Percentiles rank a stretch among this genome's conserved stretches.
phyloP scores from a whole-genome alignment of 2,329 filamentous ascomycete species.

The Ophiostoma triangulosporum region DNA sequence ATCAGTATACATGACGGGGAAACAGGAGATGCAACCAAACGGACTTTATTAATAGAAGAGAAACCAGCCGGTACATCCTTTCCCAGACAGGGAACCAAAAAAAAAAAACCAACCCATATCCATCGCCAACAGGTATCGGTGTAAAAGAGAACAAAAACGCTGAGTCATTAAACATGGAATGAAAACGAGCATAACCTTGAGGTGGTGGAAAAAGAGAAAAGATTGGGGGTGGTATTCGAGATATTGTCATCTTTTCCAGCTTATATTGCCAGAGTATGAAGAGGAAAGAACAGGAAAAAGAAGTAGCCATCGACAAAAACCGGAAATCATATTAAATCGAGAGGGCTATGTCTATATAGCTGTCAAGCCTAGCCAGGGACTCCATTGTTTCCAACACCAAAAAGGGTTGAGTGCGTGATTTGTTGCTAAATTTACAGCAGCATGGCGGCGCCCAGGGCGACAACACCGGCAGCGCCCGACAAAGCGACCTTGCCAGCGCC shows the following conservation, averaged over 20 bases:
- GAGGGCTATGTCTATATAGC: background rate
- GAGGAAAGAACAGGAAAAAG: background rate
- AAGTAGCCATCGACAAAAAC: background rate
- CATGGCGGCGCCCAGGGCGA: slow-evolving; percentile 45
- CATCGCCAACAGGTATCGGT: background rate
- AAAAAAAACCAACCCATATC: background rate
- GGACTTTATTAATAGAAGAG: background rate
- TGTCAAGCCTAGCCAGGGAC: background rate
- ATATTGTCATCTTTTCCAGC: background rate
- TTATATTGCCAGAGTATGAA: slow-evolving; percentile 2
- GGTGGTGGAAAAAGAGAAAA: background rate
- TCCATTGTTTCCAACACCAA: slow-evolving; percentile 9
- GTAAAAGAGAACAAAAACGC: background rate
- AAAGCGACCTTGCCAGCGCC: slow-evolving; percentile 44
- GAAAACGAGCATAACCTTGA: background rate
- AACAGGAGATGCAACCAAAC: background rate
- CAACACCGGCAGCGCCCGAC: slow-evolving; percentile 46
- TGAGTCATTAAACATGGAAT: background rate
- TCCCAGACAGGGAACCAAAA: background rate
- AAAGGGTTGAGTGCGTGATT: background rate
- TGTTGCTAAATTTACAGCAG: slow-evolving; percentile 37
- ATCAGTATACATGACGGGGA: background rate
- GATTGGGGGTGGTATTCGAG: background rate
- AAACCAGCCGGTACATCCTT: background rate
- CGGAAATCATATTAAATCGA: slow-evolving; percentile 22